Conservation (phyloP, 2,329 filamentous ascomycete genomes). For the Epichloe bromicola region DNA sequence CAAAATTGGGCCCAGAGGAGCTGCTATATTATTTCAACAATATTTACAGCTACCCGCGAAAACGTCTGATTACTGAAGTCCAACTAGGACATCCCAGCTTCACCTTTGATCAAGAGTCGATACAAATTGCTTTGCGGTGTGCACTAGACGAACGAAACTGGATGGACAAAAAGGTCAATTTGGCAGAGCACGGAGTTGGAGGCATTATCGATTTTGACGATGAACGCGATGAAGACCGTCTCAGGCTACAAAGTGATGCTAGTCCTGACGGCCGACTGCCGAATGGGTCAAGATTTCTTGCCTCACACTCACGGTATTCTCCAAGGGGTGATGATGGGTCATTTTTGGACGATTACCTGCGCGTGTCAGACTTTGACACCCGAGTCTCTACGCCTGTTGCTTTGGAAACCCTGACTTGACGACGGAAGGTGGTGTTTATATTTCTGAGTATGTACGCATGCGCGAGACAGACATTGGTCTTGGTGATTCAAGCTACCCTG, state of each 20-base stretch:
- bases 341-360: slow-evolving; percentile 16
- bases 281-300: slow-evolving; percentile 15
- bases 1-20: slow-evolving; percentile 36
- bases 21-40: slow-evolving; percentile 37
- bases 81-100: slow-evolving; percentile 28
- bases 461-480: background rate
- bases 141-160: slow-evolving; percentile 26
- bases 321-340: slow-evolving; percentile 28
- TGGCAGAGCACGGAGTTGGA: slow-evolving; percentile 22
- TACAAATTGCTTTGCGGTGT: slow-evolving; percentile 25
- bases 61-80: slow-evolving; percentile 30
- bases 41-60: slow-evolving; percentile 31
- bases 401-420: slow-evolving; percentile 2
- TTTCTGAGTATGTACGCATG: background rate
- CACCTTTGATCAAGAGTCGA: slow-evolving; percentile 31
- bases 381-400: slow-evolving; percentile 9
- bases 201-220: slow-evolving; percentile 30
- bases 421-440: background rate
- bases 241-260: slow-evolving; percentile 20
- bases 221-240: slow-evolving; percentile 20
- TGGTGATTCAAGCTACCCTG: too few relatives aligned
- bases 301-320: slow-evolving; percentile 23
- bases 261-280: slow-evolving; percentile 24
- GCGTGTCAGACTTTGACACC: slow-evolving; percentile 9
- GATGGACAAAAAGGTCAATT: slow-evolving; percentile 17